Percentiles rank a stretch among this genome's conserved stretches.
These are phyloP conservation scores for Ramularia endophylla DNA, from an alignment of 2,329 filamentous ascomycete genomes.

Conservation along the genomic window DNA sequence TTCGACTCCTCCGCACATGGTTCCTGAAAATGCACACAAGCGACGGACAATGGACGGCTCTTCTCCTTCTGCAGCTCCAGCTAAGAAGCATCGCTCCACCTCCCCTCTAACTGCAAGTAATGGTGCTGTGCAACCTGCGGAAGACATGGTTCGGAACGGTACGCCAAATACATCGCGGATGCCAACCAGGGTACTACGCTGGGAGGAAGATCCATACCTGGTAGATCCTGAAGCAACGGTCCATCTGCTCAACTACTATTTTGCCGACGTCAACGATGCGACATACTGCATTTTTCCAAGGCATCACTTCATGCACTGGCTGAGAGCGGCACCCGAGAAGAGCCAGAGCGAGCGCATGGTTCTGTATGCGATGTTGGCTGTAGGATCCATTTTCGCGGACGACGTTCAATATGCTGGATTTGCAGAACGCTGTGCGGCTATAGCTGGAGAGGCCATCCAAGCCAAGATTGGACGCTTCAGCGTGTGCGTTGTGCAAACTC, in stretches of 20 bases:
- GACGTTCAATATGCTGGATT: slow-evolving; percentile 32
- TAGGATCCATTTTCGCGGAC: slow-evolving; percentile 53
- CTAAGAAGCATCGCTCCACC: slow-evolving; percentile 28
- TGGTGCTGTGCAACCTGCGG: slow-evolving; percentile 3
- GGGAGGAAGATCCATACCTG: slow-evolving; percentile 50
- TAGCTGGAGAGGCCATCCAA: slow-evolving; percentile 54
- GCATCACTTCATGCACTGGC: slow-evolving; percentile 50
- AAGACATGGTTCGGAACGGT: background rate
- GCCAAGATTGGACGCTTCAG: slow-evolving; percentile 47
- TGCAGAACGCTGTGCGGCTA: slow-evolving; percentile 46
- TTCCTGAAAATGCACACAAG: slow-evolving; percentile 21
- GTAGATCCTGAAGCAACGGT: slow-evolving; percentile 44
- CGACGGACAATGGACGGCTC: slow-evolving; percentile 24
- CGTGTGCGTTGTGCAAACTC: slow-evolving; percentile 61
- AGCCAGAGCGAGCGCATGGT: slow-evolving; percentile 49
- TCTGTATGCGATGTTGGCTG: slow-evolving; percentile 53
- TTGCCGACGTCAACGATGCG: slow-evolving; percentile 50
- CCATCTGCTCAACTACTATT: slow-evolving; percentile 52
- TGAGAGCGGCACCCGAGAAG: slow-evolving; percentile 40
- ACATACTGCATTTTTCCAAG: slow-evolving; percentile 53
- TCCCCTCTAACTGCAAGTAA: slow-evolving; percentile 19
- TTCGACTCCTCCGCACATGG: slow-evolving; percentile 14
- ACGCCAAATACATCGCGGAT: background rate
- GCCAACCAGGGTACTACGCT: slow-evolving; percentile 28
- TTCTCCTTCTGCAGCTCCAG: slow-evolving; percentile 14